Base-by-base conservation (phyloP, 1,284 basidiomycete genomes). In the Fomitopsis betulina region DNA sequence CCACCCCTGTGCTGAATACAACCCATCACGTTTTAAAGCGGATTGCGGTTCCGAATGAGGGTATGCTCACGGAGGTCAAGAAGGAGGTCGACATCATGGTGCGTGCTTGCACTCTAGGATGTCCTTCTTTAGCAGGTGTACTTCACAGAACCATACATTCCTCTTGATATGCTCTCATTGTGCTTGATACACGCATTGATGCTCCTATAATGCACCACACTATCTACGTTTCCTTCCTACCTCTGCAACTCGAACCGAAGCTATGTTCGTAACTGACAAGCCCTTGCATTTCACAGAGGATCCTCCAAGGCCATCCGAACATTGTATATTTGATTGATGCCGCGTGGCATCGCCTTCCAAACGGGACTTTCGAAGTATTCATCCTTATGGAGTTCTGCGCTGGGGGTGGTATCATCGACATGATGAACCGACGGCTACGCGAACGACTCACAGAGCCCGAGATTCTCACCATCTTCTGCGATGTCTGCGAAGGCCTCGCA, bases 11-110 rank as follows among this genome's bases (percentile, higher is more conserved):
- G 51, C 91, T 89, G 74, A 87, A 89, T 72, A 88, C 91, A 59
- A 93, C 90, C n/a, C 90, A 90, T 65, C 96, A 98, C 82, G 97
- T 99, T 63, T 84, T 99, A 65, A 99, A 99, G 74, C 85, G 96
- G 54, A 96, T 99, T 67, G 95, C 94, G 5, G 96, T 98, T 53
- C 84, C 93, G 38, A 94, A 91, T 72, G 93, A 96, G 73, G 77
- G 82, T 30, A 92, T 96, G 77, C 85, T 99, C 60, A 84, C 87
- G n/a, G 94, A 96, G 69, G 96, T 99, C 53, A 92, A 94, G 78
- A 94, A 92, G 74, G 97, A 99, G 75, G 97, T 99, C 45, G 95
- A 98, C 69, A 93, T 98, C 63, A 98, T 99, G 94, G 96, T 96
- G 68, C 67, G 88, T 79, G 47, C 27, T 35, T 39, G 25, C 10